Evolutionary conservation across 2,329 filamentous ascomycete species (phyloP).

Genomic region (Hymenoscyphus salicellus): DNA sequence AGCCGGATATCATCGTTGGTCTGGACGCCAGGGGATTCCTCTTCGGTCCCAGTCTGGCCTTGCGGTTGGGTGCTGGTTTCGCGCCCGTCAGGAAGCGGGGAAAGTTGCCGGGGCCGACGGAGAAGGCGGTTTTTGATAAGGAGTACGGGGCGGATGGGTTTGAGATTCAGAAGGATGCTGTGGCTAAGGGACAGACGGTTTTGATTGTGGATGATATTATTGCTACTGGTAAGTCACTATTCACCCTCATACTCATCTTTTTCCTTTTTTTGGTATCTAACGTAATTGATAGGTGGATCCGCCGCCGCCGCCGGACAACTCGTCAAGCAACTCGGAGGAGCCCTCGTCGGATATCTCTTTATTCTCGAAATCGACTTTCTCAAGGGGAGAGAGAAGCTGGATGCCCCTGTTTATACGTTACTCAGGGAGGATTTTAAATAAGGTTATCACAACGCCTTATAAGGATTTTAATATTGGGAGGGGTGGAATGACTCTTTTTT

Average conservation of each 20-base stretch:
- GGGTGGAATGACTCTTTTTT: not conserved
- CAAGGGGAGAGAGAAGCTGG: slow-evolving; percentile 85
- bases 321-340: slow-evolving; percentile 79
- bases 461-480: too few species aligned
- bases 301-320: slow-evolving; percentile 84
- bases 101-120: slow-evolving; percentile 87
- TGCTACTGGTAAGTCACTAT: slow-evolving; percentile 74
- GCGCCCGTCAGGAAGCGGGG: slow-evolving; percentile 93
- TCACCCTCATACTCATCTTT: not conserved
- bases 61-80: slow-evolving; percentile 79
- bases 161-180: slow-evolving; percentile 86
- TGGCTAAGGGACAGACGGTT: slow-evolving; percentile 83
- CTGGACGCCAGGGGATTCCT: slow-evolving; percentile 93
- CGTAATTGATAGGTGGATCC: slow-evolving; percentile 68
- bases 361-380: slow-evolving; percentile 94
- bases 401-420: slow-evolving; percentile 78
- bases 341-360: slow-evolving; percentile 87
- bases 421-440: slow-evolving; percentile 45
- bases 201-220: slow-evolving; percentile 97
- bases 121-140: slow-evolving; percentile 85
- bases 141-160: slow-evolving; percentile 95
- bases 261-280: slow-evolving; percentile 12
- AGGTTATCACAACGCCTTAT: not conserved
- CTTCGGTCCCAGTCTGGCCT: slow-evolving; percentile 84
- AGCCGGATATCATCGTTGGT: slow-evolving; percentile 87